These are phyloP conservation scores for Ascochyta koolunga DNA, from an alignment of 2,329 filamentous ascomycete genomes.

Conservation along the genomic window DNA sequence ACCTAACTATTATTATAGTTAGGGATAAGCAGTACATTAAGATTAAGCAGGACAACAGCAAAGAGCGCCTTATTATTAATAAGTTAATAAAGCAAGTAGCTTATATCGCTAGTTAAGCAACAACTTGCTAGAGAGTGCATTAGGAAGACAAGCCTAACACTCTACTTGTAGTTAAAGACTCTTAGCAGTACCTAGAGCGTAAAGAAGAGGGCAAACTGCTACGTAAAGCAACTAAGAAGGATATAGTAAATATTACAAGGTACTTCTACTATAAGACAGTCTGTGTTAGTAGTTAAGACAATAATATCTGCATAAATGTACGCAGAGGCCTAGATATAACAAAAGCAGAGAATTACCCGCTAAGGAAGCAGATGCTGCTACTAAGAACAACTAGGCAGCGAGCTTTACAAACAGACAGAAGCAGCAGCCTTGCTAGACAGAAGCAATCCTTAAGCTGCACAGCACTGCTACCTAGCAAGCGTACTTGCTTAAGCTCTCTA, in stretches of 20 bases:
- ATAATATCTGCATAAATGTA: constrained; percentile 47
- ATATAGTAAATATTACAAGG: constrained; percentile 49
- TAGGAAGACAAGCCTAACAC: not conserved
- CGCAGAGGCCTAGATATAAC: constrained; percentile 41
- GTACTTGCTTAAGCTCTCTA: constrained; percentile 20
- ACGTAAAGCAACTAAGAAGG: constrained; percentile 44
- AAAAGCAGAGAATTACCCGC: constrained; percentile 43
- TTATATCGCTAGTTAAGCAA: constrained; percentile 22
- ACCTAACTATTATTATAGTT: constrained; percentile 50
- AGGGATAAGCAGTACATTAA: constrained; percentile 47
- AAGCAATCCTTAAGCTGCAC: constrained; percentile 19
- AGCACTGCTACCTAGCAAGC: constrained; percentile 21
- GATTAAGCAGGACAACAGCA: constrained; percentile 44
- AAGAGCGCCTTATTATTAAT: constrained; percentile 25
- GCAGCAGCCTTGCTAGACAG: not conserved
- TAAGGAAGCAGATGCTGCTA: constrained; percentile 27
- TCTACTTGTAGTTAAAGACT: constrained; percentile 55
- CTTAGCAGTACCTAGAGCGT: constrained; percentile 52
- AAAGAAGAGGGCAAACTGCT: constrained; percentile 53
- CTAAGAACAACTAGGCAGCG: constrained; percentile 2
- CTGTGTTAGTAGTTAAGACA: constrained; percentile 36
- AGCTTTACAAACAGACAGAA: not conserved
- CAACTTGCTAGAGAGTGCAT: constrained; percentile 22
- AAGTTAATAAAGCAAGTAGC: constrained; percentile 21
- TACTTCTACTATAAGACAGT: constrained; percentile 55